Conservation (phyloP, 2,329 filamentous ascomycete species). For the Cyphellophora europaea region DNA sequence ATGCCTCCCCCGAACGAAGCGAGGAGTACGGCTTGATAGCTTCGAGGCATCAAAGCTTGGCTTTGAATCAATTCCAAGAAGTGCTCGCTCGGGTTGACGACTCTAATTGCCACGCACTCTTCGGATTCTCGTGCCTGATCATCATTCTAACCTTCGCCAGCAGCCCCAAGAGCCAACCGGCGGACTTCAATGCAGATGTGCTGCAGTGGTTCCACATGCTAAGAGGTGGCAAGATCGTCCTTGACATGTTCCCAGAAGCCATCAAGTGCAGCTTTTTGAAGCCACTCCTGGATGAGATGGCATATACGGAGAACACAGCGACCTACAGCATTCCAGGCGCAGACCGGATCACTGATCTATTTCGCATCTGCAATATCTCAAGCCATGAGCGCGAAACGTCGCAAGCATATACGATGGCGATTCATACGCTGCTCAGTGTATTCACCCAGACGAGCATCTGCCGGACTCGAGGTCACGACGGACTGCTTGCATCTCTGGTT, state of each 20-base stretch:
- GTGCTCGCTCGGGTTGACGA: conserved; percentile 28
- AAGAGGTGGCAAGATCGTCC: conserved; percentile 22
- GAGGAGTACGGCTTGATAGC: conserved; percentile 27
- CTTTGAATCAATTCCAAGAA: conserved; percentile 25
- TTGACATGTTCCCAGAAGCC: conserved; percentile 21
- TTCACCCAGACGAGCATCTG: conserved; percentile 22
- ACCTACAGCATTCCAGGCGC: conserved; percentile 19
- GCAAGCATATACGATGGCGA: conserved; percentile 21
- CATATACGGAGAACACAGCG: conserved; percentile 20
- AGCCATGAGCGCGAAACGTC: conserved; percentile 19
- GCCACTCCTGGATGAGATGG: conserved; percentile 21
- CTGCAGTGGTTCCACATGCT: conserved; percentile 23
- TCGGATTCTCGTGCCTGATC: conserved; percentile 29
- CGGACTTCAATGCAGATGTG: conserved; percentile 20
- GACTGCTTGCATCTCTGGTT: conserved; percentile 23
- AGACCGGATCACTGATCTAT: conserved; percentile 21
- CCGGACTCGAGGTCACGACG: conserved; percentile 17
- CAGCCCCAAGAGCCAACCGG: conserved; percentile 13
- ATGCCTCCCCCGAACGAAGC: conserved; percentile 25
- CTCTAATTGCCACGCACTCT: conserved; percentile 33
- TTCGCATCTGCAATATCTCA: conserved; percentile 18
- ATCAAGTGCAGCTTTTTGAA: conserved; percentile 21
- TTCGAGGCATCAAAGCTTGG: conserved; percentile 27
- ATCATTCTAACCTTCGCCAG: conserved; percentile 29
- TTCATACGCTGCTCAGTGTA: conserved; percentile 22